Base-by-base conservation (phyloP, 768 basidiomycete species). In the Pisolithus marmoratus region DNA sequence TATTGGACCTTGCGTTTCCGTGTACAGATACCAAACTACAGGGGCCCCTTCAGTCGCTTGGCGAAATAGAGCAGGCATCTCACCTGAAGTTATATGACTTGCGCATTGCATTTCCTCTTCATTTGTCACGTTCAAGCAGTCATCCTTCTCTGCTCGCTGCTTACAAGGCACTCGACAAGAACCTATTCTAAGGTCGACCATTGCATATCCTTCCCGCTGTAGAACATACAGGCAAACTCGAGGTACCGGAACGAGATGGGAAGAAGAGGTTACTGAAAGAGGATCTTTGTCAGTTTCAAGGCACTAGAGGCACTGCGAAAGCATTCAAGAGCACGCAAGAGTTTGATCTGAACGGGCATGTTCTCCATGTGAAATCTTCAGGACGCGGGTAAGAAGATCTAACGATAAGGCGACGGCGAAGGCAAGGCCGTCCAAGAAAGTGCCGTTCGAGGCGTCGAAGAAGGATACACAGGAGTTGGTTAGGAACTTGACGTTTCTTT, bases 161-260 rank as follows among this genome's bases (percentile, higher is more conserved):
- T 0, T 92, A 85, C n/a, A 78, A 84, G 51, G 75, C 75, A 0
- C 76, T 97, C 31, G 94, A 98, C 64, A 83, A 83, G 51, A 84
- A 77, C 34, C 83, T 90, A 0, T 94, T 96, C 67, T 92, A 94
- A 70, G 96, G 96, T 4, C 83, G 96, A 26, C 67, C 97, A 0
- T 66, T 99, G 2, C 96, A 98, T 63, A 84, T 98, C 49, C 74
- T 99, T 1, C 88, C 89, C 0, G 93, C 91, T 1, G 81, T 90
- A 2, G 83, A 90, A 60, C 73, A 83, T 49, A 80, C 75, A 59
- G 69, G 77, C 26, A 76, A 76, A 46, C 58, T 67, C 6, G 70
- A 75, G 41, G 64, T 72, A 3, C 74, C 69, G 36, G 72, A 76
- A 15, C 72, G 68, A 3, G 58, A 46, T 1, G 70, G 66, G 44